A percentile compares a stretch with the other conserved stretches of the same genome.
phyloP scores from a whole-genome alignment of 2,329 filamentous ascomycete genomes.

The Ascochyta pisi region DNA sequence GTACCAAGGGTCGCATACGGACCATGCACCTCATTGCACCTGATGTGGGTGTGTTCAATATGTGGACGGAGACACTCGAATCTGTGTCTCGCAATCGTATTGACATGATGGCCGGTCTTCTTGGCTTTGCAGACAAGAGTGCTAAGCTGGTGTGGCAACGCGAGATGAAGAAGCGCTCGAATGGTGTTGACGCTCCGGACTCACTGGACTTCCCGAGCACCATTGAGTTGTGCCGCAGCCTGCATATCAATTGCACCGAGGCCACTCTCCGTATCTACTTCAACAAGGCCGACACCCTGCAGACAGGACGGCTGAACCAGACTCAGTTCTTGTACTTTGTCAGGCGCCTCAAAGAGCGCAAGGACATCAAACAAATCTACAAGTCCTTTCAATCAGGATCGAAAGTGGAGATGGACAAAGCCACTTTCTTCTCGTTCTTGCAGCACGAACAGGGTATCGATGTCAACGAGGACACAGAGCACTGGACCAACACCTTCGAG shows the following conservation, averaged over 20 bases:
- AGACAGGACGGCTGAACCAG: conserved; percentile 74
- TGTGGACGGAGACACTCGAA: conserved; percentile 86
- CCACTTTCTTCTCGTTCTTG: conserved; percentile 80
- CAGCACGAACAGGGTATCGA: conserved; percentile 77
- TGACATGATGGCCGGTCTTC: conserved; percentile 86
- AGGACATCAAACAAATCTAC: conserved; percentile 80
- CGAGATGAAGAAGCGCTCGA: conserved; percentile 74
- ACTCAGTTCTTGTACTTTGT: conserved; percentile 85
- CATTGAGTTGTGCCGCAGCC: conserved; percentile 81
- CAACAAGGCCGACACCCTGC: conserved; percentile 70
- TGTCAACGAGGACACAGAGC: conserved; percentile 67
- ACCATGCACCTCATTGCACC: conserved; percentile 87
- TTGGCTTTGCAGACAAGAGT: conserved; percentile 76
- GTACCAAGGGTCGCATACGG: conserved; percentile 76
- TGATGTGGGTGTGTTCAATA: conserved; percentile 71
- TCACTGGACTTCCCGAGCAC: conserved; percentile 79
- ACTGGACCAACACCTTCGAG: conserved; percentile 77
- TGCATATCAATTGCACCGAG: conserved; percentile 90
- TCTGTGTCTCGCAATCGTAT: conserved; percentile 85
- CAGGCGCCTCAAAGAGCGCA: conserved; percentile 79
- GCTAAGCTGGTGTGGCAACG: conserved; percentile 84
- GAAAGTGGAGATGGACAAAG: conserved; percentile 69
- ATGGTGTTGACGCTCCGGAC: conserved; percentile 65
- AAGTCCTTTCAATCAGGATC: conserved; percentile 62
- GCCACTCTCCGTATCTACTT: conserved; percentile 78